These are phyloP conservation scores for Phyllosticta capitalensis DNA, from an alignment of 2,329 filamentous ascomycete genomes.

Conservation along the genomic window DNA sequence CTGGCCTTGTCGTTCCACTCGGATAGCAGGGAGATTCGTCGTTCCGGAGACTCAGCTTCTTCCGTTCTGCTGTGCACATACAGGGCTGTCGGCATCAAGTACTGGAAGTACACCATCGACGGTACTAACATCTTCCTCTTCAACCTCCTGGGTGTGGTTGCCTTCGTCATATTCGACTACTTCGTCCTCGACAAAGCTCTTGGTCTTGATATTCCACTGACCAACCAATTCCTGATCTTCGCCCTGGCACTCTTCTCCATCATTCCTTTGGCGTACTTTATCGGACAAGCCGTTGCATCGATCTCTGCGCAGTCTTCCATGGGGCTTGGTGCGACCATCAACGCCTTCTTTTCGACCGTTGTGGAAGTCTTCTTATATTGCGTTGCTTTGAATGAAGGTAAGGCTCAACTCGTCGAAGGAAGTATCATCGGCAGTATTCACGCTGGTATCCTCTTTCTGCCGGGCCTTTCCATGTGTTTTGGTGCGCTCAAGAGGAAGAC, in stretches of 20 bases:
- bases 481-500: conserved; percentile 97
- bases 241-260: conserved; percentile 77
- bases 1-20: conserved; percentile 89
- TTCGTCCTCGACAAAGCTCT: conserved; percentile 62
- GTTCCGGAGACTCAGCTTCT: conserved; percentile 60
- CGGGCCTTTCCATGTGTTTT: conserved; percentile 96
- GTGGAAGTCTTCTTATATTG: conserved; percentile 98
- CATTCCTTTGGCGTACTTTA: conserved; percentile 95
- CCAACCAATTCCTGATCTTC: conserved; percentile 79
- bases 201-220: conserved; percentile 62
- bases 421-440: conserved; percentile 98
- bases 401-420: conserved; percentile 85
- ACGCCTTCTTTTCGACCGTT: conserved; percentile 95
- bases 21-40: conserved; percentile 65
- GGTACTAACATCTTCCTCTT: conserved; percentile 99
- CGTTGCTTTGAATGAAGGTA: conserved; percentile 83
- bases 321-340: conserved; percentile 93
- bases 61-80: conserved; percentile 95
- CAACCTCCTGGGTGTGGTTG: conserved; percentile 87
- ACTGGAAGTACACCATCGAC: conserved; percentile 99
- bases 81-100: conserved; percentile 83
- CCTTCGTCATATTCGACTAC: conserved; percentile 92
- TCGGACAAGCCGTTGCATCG: conserved; percentile 93
- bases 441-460: conserved; percentile 87
- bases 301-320: conserved; percentile 98